phyloP scores from a whole-genome alignment of 176 grass and related monocot genomes.

The Metroxylon sagu region DNA sequence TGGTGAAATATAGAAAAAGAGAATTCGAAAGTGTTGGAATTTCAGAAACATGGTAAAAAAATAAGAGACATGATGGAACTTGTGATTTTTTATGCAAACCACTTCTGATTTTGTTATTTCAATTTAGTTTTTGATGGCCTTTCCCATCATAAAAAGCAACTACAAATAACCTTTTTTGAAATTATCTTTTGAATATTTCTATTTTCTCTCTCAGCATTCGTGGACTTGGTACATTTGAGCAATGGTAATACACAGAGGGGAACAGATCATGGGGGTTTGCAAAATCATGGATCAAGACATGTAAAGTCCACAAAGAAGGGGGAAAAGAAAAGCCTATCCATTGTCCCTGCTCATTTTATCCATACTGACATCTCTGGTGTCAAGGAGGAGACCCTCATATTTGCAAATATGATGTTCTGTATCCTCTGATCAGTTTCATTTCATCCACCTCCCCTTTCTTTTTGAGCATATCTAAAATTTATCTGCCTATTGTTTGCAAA shows the following conservation, averaged over 20 bases:
- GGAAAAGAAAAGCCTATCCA: conserved; percentile 50
- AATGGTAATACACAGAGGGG: conserved; percentile 60
- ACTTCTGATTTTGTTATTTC: no score
- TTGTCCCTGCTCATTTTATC: conserved; percentile 81
- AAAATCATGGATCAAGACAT: conserved; percentile 37
- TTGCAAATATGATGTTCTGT: conserved; percentile 87
- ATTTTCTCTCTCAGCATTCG: conserved; percentile 46
- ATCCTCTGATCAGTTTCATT: conserved; percentile 43
- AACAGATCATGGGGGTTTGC: conserved; percentile 28
- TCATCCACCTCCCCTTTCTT: background rate
- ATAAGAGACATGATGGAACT: no score
- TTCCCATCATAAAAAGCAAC: no score
- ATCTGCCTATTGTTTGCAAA: background rate
- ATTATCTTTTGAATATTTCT: no score
- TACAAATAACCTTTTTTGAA: no score
- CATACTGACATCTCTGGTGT: conserved; percentile 75
- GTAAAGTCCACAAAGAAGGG: conserved; percentile 47
- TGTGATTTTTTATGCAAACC: no score
- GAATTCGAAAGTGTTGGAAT: no score
- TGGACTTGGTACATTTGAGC: conserved; percentile 78
- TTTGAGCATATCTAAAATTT: background rate
- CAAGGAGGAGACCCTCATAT: conserved; percentile 72
- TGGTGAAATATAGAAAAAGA: no score
- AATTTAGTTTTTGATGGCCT: no score
- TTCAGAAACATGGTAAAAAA: no score